A percentile compares a stretch with the other conserved stretches of the same genome.
These are phyloP conservation scores for Eimeria necatrix DNA, from an alignment of 169 alveolate genomes.

Conservation along the genomic window DNA sequence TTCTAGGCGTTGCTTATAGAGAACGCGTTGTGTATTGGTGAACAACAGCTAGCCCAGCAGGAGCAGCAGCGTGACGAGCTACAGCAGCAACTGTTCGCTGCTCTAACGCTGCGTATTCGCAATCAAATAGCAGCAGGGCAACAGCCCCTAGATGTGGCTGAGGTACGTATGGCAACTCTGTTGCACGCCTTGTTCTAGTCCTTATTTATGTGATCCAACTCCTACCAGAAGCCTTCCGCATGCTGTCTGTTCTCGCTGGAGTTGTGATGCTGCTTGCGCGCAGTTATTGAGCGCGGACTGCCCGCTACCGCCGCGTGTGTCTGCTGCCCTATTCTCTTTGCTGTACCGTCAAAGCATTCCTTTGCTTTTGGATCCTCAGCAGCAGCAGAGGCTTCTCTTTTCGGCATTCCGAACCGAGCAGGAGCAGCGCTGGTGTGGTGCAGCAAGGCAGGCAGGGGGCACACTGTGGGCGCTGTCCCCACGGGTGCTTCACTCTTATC, in stretches of 20 bases:
- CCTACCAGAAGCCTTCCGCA: not conserved
- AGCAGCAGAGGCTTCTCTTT: conserved; percentile 57
- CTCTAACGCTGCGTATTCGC: conserved; percentile 67
- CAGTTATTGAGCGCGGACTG: conserved; percentile 71
- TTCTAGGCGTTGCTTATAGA: conserved; percentile 43
- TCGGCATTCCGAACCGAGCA: conserved; percentile 58
- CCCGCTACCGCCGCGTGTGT: conserved; percentile 70
- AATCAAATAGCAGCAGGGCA: conserved; percentile 55
- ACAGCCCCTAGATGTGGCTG: conserved; percentile 67
- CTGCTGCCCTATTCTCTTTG: conserved; percentile 64
- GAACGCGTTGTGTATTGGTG: not conserved
- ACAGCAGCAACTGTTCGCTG: conserved; percentile 69
- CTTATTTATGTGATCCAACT: not conserved
- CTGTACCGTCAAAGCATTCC: conserved; percentile 70
- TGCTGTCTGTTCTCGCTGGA: not conserved
- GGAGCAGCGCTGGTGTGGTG: conserved; percentile 54
- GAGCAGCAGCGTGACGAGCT: conserved; percentile 54
- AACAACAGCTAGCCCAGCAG: conserved; percentile 22
- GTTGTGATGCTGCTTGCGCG: conserved; percentile 1
- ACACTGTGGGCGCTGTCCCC: conserved; percentile 13
- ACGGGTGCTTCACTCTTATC: not conserved
- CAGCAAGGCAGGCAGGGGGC: not conserved
- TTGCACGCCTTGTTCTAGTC: not conserved
- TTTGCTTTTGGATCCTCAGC: conserved; percentile 59
- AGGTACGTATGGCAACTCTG: not conserved